Percentiles rank a stretch among this genome's conserved stretches.
Conservation (phyloP, 345 rosid genomes). For the Citrus inodora region DNA sequence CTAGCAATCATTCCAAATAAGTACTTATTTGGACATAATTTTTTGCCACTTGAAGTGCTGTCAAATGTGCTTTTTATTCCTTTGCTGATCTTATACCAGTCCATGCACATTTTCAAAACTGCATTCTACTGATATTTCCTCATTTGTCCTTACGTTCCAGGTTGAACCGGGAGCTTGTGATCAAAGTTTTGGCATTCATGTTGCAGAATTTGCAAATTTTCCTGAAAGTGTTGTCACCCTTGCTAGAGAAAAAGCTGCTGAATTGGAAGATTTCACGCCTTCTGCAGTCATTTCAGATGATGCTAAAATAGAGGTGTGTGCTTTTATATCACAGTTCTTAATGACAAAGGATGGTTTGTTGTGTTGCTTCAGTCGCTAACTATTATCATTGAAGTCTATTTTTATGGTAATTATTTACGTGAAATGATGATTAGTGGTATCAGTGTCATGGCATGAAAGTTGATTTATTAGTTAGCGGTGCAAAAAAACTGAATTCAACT, state of each 20-base stretch:
- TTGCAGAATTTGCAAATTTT: conserved; percentile 95
- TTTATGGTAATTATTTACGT: conserved; percentile 1
- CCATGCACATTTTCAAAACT: background rate
- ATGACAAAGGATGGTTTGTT: background rate
- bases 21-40: background rate
- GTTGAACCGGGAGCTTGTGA: conserved; percentile 96
- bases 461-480: background rate
- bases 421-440: background rate
- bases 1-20: no score
- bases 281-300: conserved; percentile 42
- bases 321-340: background rate
- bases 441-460: background rate
- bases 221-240: conserved; percentile 91
- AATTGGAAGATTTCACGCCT: conserved; percentile 92
- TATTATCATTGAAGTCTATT: background rate
- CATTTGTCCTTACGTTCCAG: conserved; percentile 31
- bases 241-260: conserved; percentile 93
- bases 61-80: background rate
- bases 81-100: background rate
- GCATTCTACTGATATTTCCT: conserved; percentile 1
- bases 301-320: conserved; percentile 39
- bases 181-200: conserved; percentile 99
- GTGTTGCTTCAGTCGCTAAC: background rate
- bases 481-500: background rate
- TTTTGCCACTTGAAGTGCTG: background rate